Evolutionary conservation across 352 stramenopile genomes (phyloP).

Genomic region (Thalassiosira livingstoniorum): DNA sequence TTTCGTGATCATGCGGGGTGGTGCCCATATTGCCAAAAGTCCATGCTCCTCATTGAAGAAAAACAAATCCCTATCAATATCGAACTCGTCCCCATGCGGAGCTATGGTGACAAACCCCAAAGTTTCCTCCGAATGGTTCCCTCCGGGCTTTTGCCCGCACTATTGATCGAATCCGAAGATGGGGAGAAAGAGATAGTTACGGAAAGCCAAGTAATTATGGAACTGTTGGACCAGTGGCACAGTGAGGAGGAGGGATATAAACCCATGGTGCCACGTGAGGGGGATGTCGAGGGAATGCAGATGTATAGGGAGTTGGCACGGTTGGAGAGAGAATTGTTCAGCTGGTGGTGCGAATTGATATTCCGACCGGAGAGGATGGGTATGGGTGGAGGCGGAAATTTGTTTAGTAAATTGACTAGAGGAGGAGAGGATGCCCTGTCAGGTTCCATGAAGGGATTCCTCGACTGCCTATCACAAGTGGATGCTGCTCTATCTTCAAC

Average conservation of each 20-base stretch:
- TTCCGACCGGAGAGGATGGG: slow-evolving; percentile 80
- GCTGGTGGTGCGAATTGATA: slow-evolving; percentile 87
- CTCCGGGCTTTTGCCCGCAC: slow-evolving; percentile 85
- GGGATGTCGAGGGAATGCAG: slow-evolving; percentile 45
- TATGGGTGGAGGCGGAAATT: slow-evolving; percentile 39
- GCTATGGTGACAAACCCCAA: slow-evolving; percentile 88
- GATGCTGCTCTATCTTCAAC: slow-evolving; percentile 71
- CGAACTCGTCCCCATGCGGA: slow-evolving; percentile 88
- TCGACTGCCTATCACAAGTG: slow-evolving; percentile 78
- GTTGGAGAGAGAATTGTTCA: slow-evolving; percentile 87
- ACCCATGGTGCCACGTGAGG: slow-evolving; percentile 70
- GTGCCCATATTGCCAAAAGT: slow-evolving; percentile 75
- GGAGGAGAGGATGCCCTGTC: slow-evolving; percentile 59
- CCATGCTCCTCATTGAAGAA: slow-evolving; percentile 88
- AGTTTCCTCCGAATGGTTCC: slow-evolving; percentile 87
- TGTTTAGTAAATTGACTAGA: slow-evolving; percentile 56
- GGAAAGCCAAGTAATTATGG: slow-evolving; percentile 88
- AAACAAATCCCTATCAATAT: slow-evolving; percentile 88
- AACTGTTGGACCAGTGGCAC: slow-evolving; percentile 86
- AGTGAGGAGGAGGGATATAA: slow-evolving; percentile 68
- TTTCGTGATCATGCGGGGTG: slow-evolving; percentile 87
- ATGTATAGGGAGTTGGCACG: slow-evolving; percentile 74
- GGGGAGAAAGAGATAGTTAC: slow-evolving; percentile 84
- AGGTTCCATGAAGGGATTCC: slow-evolving; percentile 76
- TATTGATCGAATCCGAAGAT: slow-evolving; percentile 81